Percentiles rank a stretch among this genome's conserved stretches.
These are phyloP conservation scores for Phalaenopsis equestris DNA, from an alignment of 106 monocot genomes.

Conservation along the genomic window DNA sequence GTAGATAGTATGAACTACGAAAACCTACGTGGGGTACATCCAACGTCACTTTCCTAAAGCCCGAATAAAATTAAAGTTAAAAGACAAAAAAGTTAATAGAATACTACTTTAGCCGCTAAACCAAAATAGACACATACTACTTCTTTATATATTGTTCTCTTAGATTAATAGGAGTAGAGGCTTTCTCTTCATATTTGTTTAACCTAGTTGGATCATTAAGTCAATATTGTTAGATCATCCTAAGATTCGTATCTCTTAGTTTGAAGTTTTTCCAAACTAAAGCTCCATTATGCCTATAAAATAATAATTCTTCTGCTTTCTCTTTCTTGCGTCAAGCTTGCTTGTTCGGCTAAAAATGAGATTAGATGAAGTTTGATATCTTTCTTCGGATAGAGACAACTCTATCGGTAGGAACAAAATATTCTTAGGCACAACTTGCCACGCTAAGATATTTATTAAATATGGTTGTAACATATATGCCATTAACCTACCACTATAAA, in stretches of 20 bases:
- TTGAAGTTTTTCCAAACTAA: background rate
- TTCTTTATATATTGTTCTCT: too few species aligned
- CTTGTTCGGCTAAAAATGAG: slow-evolving; percentile 2
- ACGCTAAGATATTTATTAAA: background rate
- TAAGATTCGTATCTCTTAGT: slow-evolving; percentile 2
- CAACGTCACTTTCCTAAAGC: background rate
- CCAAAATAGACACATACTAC: background rate
- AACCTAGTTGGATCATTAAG: background rate
- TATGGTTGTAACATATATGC: background rate
- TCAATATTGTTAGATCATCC: slow-evolving; percentile 2
- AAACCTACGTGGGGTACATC: too few species aligned
- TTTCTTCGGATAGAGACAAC: background rate
- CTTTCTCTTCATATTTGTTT: background rate
- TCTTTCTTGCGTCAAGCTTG: slow-evolving; percentile 1
- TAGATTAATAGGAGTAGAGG: background rate
- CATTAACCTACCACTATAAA: background rate
- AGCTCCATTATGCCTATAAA: background rate
- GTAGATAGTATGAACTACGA: too few species aligned
- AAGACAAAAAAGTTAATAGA: background rate
- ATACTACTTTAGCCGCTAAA: background rate
- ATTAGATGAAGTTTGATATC: background rate
- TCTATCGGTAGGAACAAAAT: background rate
- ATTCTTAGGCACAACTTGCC: background rate
- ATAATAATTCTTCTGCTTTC: background rate
- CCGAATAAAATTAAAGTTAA: background rate